A percentile compares a stretch with the other conserved stretches of the same genome.
phyloP scores from a whole-genome alignment of 1,139 yeast species.

The Pichia sp. region DNA sequence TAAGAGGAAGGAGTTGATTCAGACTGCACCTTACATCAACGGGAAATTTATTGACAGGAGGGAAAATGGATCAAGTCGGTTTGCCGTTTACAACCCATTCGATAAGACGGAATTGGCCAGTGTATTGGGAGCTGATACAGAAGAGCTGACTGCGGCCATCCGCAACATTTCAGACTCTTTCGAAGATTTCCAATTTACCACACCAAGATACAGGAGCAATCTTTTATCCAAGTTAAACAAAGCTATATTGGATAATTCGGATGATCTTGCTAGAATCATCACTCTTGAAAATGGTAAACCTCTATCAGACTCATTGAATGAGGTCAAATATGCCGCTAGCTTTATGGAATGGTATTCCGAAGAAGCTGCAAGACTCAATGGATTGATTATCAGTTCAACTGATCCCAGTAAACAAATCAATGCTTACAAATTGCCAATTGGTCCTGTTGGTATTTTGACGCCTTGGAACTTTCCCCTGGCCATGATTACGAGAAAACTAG shows the following conservation, averaged over 20 bases:
- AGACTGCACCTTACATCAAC: slow-evolving; percentile 52
- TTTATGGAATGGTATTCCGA: slow-evolving; percentile 86
- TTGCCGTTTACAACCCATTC: slow-evolving; percentile 73
- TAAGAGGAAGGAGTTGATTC: slow-evolving; percentile 34
- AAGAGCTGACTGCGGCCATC: slow-evolving; percentile 52
- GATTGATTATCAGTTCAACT: slow-evolving; percentile 62
- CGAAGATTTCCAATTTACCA: slow-evolving; percentile 40
- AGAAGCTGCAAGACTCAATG: slow-evolving; percentile 73
- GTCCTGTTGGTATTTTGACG: slow-evolving; percentile 84
- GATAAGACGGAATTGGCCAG: slow-evolving; percentile 48
- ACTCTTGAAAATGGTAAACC: slow-evolving; percentile 86
- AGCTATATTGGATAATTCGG: slow-evolving; percentile 55
- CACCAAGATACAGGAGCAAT: slow-evolving; percentile 58
- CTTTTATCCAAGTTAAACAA: slow-evolving; percentile 57
- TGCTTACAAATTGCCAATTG: slow-evolving; percentile 72
- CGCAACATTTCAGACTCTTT: slow-evolving; percentile 55
- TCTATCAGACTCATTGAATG: slow-evolving; percentile 66
- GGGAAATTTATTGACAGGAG: slow-evolving; percentile 59
- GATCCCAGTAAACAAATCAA: slow-evolving; percentile 49
- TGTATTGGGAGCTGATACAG: slow-evolving; percentile 48
- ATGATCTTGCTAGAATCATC: slow-evolving; percentile 66
- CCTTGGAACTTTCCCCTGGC: slow-evolving; percentile 98
- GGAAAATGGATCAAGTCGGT: slow-evolving; percentile 25
- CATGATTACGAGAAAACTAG: slow-evolving; percentile 87
- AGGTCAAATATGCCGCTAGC: slow-evolving; percentile 66